These are phyloP conservation scores for Fistulifera pelliculosa DNA, from an alignment of 108 stramenopile genomes.

Conservation along the genomic window DNA sequence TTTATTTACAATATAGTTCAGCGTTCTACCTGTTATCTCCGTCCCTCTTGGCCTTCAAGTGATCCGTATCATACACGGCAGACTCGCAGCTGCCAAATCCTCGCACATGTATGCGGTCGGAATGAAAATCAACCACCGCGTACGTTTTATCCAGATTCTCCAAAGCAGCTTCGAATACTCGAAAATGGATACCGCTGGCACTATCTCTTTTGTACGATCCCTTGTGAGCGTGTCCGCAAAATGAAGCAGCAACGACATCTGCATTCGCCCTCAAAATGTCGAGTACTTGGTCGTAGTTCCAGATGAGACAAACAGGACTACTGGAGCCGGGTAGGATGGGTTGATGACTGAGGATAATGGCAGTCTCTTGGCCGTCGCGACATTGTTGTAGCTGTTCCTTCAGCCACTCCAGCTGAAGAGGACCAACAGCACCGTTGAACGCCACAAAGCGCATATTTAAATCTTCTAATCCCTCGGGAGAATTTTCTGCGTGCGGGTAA, in stretches of 20 bases:
- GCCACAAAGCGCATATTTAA: constrained; percentile 63
- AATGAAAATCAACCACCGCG: constrained; percentile 56
- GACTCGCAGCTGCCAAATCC: constrained; percentile 68
- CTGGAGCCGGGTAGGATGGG: constrained; percentile 61
- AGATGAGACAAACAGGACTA: constrained; percentile 54
- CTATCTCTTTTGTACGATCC: constrained; percentile 71
- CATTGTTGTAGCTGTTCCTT: constrained; percentile 31
- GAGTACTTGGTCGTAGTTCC: constrained; percentile 72
- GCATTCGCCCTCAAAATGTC: constrained; percentile 35
- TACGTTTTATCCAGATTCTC: constrained; percentile 62
- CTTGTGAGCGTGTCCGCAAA: constrained; percentile 77
- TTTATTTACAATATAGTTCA: too few relatives aligned
- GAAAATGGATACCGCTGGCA: constrained; percentile 72
- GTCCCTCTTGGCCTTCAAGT: too few relatives aligned
- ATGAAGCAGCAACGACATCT: constrained; percentile 60
- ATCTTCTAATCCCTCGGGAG: constrained; percentile 61
- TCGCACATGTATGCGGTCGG: constrained; percentile 43
- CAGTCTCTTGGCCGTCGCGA: constrained; percentile 33
- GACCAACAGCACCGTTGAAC: constrained; percentile 72
- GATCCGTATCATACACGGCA: constrained; percentile 38
- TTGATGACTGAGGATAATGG: constrained; percentile 68
- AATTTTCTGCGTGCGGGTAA: constrained; percentile 57
- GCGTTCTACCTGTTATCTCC: too few relatives aligned
- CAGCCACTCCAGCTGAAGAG: constrained; percentile 68
- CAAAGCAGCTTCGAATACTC: constrained; percentile 67